Evolutionary conservation across 2,329 filamentous ascomycete species (phyloP).

Genomic region (Chaetomium strumarium): DNA sequence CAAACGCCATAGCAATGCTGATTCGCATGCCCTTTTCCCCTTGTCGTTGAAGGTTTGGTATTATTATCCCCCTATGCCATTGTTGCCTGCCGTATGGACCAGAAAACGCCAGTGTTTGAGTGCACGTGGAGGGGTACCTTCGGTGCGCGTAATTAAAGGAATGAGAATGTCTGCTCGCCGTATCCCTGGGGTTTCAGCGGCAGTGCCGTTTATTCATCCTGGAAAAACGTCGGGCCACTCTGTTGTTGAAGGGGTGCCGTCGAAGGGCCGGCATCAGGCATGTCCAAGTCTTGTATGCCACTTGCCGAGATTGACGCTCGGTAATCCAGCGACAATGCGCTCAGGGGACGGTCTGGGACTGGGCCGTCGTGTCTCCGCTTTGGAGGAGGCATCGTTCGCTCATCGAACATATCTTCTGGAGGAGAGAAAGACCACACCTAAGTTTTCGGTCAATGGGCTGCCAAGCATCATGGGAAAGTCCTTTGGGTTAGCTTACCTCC

Average conservation of each 20-base stretch:
- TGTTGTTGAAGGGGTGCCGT: slow-evolving; percentile 47
- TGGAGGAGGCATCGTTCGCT: slow-evolving; percentile 46
- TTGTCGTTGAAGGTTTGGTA: slow-evolving; percentile 7
- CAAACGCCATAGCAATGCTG: slow-evolving; percentile 21
- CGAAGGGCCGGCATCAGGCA: slow-evolving; percentile 51
- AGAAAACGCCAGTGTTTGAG: slow-evolving; percentile 1
- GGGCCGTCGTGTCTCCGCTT: slow-evolving; percentile 40
- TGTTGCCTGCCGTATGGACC: not conserved
- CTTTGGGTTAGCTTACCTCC: slow-evolving; percentile 62
- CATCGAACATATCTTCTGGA: slow-evolving; percentile 62
- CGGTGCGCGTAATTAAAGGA: slow-evolving; percentile 7
- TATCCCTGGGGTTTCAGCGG: not conserved
- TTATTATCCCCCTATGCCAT: slow-evolving; percentile 8
- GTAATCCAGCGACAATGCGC: slow-evolving; percentile 44
- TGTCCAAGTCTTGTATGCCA: slow-evolving; percentile 44
- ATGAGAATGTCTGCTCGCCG: slow-evolving; percentile 1
- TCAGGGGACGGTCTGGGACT: slow-evolving; percentile 44
- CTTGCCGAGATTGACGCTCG: slow-evolving; percentile 29
- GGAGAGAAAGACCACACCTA: slow-evolving; percentile 95
- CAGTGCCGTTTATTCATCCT: slow-evolving; percentile 5
- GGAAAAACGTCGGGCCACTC: slow-evolving; percentile 33
- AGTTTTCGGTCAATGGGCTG: slow-evolving; percentile 26
- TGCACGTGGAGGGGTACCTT: slow-evolving; percentile 6
- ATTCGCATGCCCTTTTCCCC: not conserved
- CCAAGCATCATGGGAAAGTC: not conserved